phyloP scores from a whole-genome alignment of 495 filamentous ascomycete species.

The Chaetomium tenue region DNA sequence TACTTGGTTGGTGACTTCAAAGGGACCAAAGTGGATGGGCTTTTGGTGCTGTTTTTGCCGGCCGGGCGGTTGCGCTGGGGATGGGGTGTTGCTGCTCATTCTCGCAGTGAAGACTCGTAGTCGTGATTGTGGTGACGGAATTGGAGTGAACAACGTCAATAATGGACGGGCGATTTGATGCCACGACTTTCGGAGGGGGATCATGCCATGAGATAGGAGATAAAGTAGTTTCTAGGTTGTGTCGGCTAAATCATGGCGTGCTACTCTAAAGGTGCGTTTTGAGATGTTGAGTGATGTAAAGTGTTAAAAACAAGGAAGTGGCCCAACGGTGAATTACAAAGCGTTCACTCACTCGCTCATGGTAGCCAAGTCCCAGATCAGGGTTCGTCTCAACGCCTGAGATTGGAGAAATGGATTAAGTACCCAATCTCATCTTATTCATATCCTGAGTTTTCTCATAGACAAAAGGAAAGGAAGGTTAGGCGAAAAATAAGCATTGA shows the following conservation, averaged over 20 bases:
- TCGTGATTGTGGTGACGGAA: background rate
- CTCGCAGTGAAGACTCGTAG: background rate
- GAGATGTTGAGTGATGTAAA: background rate
- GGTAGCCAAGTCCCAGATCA: background rate
- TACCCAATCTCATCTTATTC: too few relatives aligned
- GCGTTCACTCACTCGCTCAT: background rate
- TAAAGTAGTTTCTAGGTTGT: background rate
- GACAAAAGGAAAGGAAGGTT: too few relatives aligned
- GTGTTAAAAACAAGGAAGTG: constrained; percentile 2
- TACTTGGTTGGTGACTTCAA: constrained; percentile 63
- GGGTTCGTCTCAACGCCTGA: background rate
- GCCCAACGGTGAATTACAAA: background rate
- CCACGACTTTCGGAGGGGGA: constrained; percentile 4
- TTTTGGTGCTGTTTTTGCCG: constrained; percentile 12
- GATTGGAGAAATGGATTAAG: too few relatives aligned
- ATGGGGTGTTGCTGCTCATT: constrained; percentile 15
- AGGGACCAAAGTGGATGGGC: constrained; percentile 60
- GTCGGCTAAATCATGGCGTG: background rate
- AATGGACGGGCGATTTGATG: background rate
- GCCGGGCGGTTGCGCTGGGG: constrained; percentile 5
- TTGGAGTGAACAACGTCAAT: background rate
- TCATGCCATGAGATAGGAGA: constrained; percentile 12
- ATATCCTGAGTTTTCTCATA: too few relatives aligned
- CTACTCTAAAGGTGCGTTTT: background rate
- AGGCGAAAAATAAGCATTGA: too few relatives aligned